Base-by-base conservation (phyloP, 805 yeast species). In the Metschnikowia noctiluminum region DNA sequence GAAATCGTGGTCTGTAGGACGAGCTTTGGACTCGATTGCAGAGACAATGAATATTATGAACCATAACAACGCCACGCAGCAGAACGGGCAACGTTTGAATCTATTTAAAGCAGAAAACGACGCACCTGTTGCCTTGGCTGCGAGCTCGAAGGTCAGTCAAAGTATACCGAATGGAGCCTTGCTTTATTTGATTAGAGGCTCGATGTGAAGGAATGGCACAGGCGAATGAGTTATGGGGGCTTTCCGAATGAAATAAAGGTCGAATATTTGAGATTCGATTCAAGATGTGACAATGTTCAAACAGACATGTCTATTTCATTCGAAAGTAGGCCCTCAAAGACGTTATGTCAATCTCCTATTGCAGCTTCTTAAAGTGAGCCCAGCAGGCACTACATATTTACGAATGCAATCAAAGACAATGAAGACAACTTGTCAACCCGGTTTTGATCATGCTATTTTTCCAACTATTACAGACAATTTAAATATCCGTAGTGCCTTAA, bases 1-100 rank as follows among this genome's bases (percentile, higher is more conserved):
- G 14, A 77, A 73, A 48, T 64, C 71, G 28, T 82, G 86, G 85
- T 79, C 82, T 0, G 74, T 81, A 31, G 88, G 88, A 1, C 64
- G 81, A 46, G 74, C 80, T 14, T 60, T 83, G 32, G 88, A 82
- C 60, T 70, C 73, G 26, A 70, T 78, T 7, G 76, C 85, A 8
- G 76, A 73, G 28, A 58, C 66, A 35, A 61, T 80, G 48, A 71
- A 68, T 46, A 73, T 83, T 12, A 64, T 64, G 43, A 82, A 82
- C 60, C 61, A 62, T 32, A 82, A 82, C 55, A 80, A 80, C 58
- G 57, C 61, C 31, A 76, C 76, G 3, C 67, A 59, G 35, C 76
- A 74, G 27, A 57, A 64, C 5, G 61, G 65, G 14, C 72, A 75
- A 46, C 64, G 76, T 48, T 65, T 82, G 38, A 70, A 78, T 26